Conservation (phyloP, 495 filamentous ascomycete genomes). For the Aspergillus bridgeri region DNA sequence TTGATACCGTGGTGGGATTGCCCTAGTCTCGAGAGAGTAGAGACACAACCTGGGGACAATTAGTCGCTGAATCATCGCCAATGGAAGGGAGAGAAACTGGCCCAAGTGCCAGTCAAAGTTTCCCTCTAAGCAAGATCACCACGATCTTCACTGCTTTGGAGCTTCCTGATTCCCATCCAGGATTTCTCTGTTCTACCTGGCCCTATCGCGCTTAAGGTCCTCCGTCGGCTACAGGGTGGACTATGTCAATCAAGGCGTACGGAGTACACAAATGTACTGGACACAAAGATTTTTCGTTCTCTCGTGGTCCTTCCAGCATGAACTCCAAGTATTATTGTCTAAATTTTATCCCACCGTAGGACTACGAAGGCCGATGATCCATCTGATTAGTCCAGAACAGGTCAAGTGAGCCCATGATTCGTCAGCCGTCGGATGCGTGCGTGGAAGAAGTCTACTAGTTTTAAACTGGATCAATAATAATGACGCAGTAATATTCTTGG, state of each 20-base stretch:
- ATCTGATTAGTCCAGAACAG: background rate
- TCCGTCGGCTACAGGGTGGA: background rate
- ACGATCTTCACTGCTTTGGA: constrained; percentile 11
- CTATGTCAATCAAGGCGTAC: constrained; percentile 3
- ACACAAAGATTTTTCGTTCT: background rate
- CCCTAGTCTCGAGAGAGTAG: no score
- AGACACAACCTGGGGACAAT: background rate
- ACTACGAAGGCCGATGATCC: background rate
- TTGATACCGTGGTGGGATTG: background rate
- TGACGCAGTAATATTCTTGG: constrained; percentile 2
- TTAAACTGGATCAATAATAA: background rate
- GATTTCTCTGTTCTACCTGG: background rate
- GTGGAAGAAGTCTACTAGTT: constrained; percentile 7
- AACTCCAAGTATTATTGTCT: background rate
- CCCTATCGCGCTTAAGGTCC: background rate
- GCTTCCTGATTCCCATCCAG: background rate
- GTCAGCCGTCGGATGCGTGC: constrained; percentile 3
- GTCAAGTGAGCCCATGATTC: constrained; percentile 4
- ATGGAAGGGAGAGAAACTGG: background rate
- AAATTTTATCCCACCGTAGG: background rate
- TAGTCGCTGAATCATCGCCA: background rate
- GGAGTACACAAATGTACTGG: constrained; percentile 1
- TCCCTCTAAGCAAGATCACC: constrained; percentile 9
- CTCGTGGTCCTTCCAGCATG: background rate
- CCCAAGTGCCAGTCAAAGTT: constrained; percentile 1